Conservation (phyloP, 2,329 filamentous ascomycete species). For the Colletotrichum agaves region DNA sequence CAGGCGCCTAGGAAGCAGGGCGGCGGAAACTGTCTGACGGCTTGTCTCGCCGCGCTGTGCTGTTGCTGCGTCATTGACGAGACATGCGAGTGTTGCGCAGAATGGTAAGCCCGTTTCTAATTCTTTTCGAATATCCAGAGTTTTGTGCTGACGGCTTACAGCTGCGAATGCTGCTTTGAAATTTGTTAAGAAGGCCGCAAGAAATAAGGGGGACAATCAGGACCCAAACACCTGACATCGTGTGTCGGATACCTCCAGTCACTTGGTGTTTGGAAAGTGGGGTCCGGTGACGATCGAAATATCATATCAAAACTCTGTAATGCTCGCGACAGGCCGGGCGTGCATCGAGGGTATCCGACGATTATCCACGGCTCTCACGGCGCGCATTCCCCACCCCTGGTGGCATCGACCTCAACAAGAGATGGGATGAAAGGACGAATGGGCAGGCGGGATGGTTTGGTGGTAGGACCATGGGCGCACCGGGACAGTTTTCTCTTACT, state of each 20-base stretch:
- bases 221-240: constrained; percentile 8
- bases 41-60: constrained; percentile 60
- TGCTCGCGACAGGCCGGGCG: background rate
- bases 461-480: background rate
- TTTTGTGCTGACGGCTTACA: constrained; percentile 18
- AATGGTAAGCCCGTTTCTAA: constrained; percentile 46
- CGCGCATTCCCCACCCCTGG: background rate
- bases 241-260: constrained; percentile 11
- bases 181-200: constrained; percentile 34
- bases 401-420: background rate
- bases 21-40: constrained; percentile 56
- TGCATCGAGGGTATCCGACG: background rate
- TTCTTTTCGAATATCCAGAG: background rate
- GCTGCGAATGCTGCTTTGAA: constrained; percentile 52
- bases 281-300: constrained; percentile 6
- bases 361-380: constrained; percentile 8
- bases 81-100: constrained; percentile 57
- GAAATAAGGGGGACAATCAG: background rate
- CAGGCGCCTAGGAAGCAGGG: constrained; percentile 43
- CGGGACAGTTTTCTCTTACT: background rate
- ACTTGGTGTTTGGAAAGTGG: constrained; percentile 10
- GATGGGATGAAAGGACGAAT: constrained; percentile 25
- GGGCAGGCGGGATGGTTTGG: background rate
- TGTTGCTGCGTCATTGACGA: constrained; percentile 63
- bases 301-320: constrained; percentile 22